Percentiles rank a stretch among this genome's conserved stretches.
phyloP scores from a whole-genome alignment of 2,329 filamentous ascomycete genomes.

The Coniochaeta sp. region DNA sequence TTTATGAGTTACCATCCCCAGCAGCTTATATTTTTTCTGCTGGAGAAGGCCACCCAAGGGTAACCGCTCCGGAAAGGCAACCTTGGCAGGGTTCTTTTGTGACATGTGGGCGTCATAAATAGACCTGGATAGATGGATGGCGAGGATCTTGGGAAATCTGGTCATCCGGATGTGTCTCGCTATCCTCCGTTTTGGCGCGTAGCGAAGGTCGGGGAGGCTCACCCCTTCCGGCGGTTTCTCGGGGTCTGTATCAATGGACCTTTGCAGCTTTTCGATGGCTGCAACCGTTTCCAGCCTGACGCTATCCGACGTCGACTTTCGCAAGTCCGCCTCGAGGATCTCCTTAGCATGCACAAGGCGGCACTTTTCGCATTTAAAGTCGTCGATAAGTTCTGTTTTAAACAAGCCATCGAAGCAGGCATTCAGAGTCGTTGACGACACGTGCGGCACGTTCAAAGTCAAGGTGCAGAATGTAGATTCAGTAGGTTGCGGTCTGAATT shows the following conservation, averaged over 20 bases:
- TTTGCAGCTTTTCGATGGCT: conserved; percentile 58
- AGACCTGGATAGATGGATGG: conserved; percentile 86
- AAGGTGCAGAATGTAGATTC: conserved; percentile 85
- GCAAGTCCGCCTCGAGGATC: conserved; percentile 51
- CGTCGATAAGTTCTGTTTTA: conserved; percentile 92
- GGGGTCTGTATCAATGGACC: conserved; percentile 71
- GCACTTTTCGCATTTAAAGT: conserved; percentile 93
- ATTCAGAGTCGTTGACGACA: conserved; percentile 71
- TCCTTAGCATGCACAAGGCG: conserved; percentile 73
- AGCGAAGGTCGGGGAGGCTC: conserved; percentile 63
- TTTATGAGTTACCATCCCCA: conserved; percentile 87
- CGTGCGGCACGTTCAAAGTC: conserved; percentile 84
- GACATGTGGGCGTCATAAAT: conserved; percentile 80
- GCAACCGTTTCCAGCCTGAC: conserved; percentile 44
- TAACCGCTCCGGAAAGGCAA: conserved; percentile 82
- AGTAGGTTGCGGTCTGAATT: conserved; percentile 79
- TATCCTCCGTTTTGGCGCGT: conserved; percentile 76
- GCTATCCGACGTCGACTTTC: conserved; percentile 39
- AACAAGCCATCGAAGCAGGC: conserved; percentile 90
- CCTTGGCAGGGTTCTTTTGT: conserved; percentile 90
- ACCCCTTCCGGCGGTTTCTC: conserved; percentile 69
- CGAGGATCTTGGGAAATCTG: conserved; percentile 79
- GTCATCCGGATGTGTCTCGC: conserved; percentile 83
- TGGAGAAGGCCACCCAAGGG: conserved; percentile 73
- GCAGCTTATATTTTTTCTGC: conserved; percentile 73